Evolutionary conservation across 495 filamentous ascomycete species (phyloP), one percentile per base, ranked within the genome.

Genomic region (Haplographium delicatum): DNA sequence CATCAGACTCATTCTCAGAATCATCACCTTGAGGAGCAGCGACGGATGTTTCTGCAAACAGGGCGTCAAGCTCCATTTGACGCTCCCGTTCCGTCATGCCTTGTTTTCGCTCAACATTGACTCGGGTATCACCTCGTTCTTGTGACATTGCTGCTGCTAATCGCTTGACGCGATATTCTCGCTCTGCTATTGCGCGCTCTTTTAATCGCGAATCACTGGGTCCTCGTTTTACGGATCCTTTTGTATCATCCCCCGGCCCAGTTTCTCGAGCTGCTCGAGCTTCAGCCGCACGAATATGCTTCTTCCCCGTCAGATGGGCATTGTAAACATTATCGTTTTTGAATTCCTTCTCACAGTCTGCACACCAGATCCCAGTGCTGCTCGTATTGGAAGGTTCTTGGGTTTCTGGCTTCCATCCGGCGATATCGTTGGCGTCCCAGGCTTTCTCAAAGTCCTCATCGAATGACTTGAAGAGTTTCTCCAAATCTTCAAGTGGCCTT

Each of bases 41-140:
- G 18, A 61, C 45, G 8, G 80, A 76, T 0, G 73, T 65, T 44
- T 86, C 76, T 40, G 79, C 86, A 62, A 85, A 86, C 18, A 96
- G 67, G n/a, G 88, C 85, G 42, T 95, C 89, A 18, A 95, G 72
- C 61, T 98, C 94, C 67, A 90, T 84, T 62, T 90, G 85, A 22
- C 93, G 81, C 66, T 98, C 93, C 6, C 89, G 79, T 59, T 97
- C 93, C 4, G 93, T 98, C 87, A 97, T 91, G 51, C 90, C 89
- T 63, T 93, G 88, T 61, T 84, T 88, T 18, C 94, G 83, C 73
- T 97, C 93, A 7, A 96, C 89, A 59, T 98, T 96, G 50, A 89
- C 84, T 31, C 83, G 75, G 0, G 91, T 97, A 56, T 93, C 89
- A 64, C 82, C 77, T 46, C 90, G 82, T 61, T 91, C 85, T 16